Conservation (phyloP, 2,329 filamentous ascomycete genomes). For the Hypoxylon sp. region DNA sequence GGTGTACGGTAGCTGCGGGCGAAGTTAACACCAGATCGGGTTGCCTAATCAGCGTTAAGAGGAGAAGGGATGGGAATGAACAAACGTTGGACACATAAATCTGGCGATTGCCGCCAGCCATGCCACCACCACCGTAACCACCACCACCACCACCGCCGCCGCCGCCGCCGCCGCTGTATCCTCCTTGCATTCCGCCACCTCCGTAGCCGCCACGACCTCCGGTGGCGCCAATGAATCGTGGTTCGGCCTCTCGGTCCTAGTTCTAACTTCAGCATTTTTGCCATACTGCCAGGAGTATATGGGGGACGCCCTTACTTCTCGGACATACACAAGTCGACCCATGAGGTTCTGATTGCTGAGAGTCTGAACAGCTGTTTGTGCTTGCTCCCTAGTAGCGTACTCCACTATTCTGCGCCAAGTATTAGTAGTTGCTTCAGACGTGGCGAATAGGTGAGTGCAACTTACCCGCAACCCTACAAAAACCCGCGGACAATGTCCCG, state of each 20-base stretch:
- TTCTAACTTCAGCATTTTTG: conserved; percentile 43
- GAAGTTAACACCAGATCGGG: conserved; percentile 49
- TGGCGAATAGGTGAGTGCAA: conserved; percentile 46
- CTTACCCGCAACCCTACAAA: conserved; percentile 99
- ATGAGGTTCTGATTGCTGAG: conserved; percentile 99
- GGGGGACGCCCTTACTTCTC: conserved; percentile 76
- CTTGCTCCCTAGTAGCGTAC: conserved; percentile 99
- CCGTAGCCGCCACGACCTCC: conserved; percentile 67
- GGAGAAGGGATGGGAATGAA: conserved; percentile 62
- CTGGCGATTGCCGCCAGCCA: conserved; percentile 80
- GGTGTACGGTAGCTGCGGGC: conserved; percentile 87
- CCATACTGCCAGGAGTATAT: conserved; percentile 29
- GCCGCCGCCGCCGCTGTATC: conserved; percentile 63
- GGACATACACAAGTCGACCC: conserved; percentile 98
- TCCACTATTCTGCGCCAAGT: conserved; percentile 87
- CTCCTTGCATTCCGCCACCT: conserved; percentile 63
- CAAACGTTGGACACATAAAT: conserved; percentile 99
- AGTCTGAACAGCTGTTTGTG: conserved; percentile 95
- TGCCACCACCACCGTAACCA: conserved; percentile 62
- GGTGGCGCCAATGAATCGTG: conserved; percentile 88
- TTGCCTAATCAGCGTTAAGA: conserved; percentile 35
- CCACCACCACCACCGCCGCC: conserved; percentile 65
- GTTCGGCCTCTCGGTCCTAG: conserved; percentile 97
- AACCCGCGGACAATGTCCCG: conserved; percentile 87
- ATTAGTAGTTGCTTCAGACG: conserved; percentile 51